Evolutionary conservation across 371 early-diverging fungal species (phyloP).

Genomic region (Mucor saturninus): DNA sequence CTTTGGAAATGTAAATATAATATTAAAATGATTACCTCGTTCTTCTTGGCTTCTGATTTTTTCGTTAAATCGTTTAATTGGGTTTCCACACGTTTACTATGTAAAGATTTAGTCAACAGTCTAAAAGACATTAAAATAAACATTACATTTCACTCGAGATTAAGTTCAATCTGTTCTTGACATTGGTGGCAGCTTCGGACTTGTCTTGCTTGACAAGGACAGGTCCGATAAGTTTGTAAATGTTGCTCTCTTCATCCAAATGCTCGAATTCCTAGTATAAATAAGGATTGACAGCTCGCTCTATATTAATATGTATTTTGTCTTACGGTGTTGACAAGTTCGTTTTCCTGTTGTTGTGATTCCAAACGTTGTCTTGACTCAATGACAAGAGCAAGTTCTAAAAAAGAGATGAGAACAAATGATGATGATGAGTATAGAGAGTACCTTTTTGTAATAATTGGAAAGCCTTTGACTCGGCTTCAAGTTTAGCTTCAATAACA

Average conservation of each 20-base stretch:
- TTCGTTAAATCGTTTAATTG: constrained; percentile 78
- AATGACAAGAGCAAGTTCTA: constrained; percentile 83
- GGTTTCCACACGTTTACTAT: constrained; percentile 81
- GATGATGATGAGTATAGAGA: neutral
- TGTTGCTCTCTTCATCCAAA: constrained; percentile 78
- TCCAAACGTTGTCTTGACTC: constrained; percentile 84
- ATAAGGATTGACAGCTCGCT: neutral
- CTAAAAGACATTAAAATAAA: too few relatives aligned
- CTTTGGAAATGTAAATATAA: too few relatives aligned
- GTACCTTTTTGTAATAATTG: constrained; percentile 69
- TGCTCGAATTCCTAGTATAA: constrained; percentile 81
- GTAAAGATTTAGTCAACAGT: too few relatives aligned
- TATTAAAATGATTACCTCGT: constrained; percentile 53
- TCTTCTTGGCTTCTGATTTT: constrained; percentile 80
- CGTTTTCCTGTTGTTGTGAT: constrained; percentile 95
- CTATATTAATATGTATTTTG: neutral
- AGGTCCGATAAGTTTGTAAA: constrained; percentile 95
- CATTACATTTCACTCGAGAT: constrained; percentile 88
- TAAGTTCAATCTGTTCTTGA: constrained; percentile 92
- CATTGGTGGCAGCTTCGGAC: constrained; percentile 84
- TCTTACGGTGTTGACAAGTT: constrained; percentile 81
- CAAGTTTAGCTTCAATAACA: constrained; percentile 61
- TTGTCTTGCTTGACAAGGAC: constrained; percentile 93
- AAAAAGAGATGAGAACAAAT: neutral
- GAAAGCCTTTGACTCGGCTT: constrained; percentile 67